Conservation (phyloP, 83 land plant genomes). For the Larix sibirica region DNA sequence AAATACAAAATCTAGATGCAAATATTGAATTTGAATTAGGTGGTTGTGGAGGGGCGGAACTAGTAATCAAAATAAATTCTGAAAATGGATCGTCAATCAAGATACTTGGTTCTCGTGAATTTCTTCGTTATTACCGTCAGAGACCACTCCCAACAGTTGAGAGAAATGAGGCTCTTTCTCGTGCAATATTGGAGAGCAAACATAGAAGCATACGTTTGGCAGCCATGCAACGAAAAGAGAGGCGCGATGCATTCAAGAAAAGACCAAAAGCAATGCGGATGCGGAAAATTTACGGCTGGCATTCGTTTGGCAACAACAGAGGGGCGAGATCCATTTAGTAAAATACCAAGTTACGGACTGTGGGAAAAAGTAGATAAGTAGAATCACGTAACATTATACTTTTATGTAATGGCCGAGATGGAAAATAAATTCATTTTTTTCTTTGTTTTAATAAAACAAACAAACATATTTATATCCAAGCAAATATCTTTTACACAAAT, state of each 20-base stretch:
- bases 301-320: too few relatives aligned
- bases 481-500: too few relatives aligned
- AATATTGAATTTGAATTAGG: conserved; percentile 43
- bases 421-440: too few relatives aligned
- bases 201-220: conserved; percentile 66
- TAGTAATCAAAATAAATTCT: conserved; percentile 49
- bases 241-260: conserved; percentile 51
- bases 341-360: too few relatives aligned
- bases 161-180: conserved; percentile 34
- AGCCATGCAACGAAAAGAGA: conserved; percentile 58
- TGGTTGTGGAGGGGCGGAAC: conserved; percentile 67
- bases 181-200: conserved; percentile 53
- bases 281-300: too few relatives aligned
- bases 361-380: too few relatives aligned
- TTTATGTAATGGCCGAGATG: too few relatives aligned
- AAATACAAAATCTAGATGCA: conserved; percentile 42
- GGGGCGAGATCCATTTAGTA: too few relatives aligned
- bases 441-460: too few relatives aligned
- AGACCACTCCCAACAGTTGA: conserved; percentile 61
- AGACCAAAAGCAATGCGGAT: conserved; percentile 21
- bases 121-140: conserved; percentile 81
- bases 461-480: too few relatives aligned
- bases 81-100: conserved; percentile 29
- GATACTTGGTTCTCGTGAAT: conserved; percentile 84
- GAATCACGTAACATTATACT: too few relatives aligned